Conservation (phyloP, 441 rosid species). For the Adansonia rubrostipa region DNA sequence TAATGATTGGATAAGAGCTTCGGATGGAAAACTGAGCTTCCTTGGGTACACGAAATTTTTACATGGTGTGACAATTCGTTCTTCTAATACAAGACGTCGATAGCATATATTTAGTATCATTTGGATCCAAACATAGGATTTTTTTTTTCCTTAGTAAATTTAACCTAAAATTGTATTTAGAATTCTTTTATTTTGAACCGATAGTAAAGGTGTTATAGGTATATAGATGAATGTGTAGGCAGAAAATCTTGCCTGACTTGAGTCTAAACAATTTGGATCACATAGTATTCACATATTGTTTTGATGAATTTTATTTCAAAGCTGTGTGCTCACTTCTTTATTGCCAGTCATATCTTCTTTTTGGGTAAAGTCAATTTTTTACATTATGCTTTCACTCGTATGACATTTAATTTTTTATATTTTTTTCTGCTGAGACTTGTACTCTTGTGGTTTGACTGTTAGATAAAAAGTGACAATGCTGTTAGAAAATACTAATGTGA, state of each 20-base stretch:
- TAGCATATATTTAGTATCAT: conserved; percentile 24
- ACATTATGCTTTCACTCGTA: neutral
- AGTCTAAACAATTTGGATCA: neutral
- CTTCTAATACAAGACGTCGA: conserved; percentile 50
- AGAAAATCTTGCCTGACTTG: neutral
- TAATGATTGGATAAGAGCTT: conserved; percentile 52
- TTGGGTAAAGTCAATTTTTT: neutral
- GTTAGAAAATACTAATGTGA: no score
- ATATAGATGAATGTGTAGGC: conserved; percentile 12
- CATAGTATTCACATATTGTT: neutral
- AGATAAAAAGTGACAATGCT: no score
- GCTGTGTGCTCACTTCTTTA: neutral
- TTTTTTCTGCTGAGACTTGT: no score
- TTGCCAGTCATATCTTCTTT: no score
- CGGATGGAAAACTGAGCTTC: conserved; percentile 65
- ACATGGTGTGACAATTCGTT: conserved; percentile 64
- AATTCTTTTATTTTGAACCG: conserved; percentile 17
- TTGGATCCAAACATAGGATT: neutral
- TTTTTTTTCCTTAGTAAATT: neutral
- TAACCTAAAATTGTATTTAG: neutral
- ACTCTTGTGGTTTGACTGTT: no score
- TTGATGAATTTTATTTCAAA: neutral
- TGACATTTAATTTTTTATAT: no score
- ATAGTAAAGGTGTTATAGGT: neutral
- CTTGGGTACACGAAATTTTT: conserved; percentile 64